Evolutionary conservation across 2,329 filamentous ascomycete genomes (phyloP).

Genomic region (Xylaria sp.): DNA sequence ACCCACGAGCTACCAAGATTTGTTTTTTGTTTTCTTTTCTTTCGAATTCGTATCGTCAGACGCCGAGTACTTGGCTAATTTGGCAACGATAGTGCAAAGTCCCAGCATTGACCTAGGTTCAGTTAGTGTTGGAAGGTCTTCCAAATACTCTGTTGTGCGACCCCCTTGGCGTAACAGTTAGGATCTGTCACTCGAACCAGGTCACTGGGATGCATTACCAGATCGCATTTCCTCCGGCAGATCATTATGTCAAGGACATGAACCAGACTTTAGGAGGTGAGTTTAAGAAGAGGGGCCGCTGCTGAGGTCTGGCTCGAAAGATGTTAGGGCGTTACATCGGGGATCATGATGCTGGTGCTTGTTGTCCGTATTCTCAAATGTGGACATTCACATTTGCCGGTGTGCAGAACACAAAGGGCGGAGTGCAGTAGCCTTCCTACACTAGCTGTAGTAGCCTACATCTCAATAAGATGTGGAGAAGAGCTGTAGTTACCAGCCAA

Average conservation of each 20-base stretch:
- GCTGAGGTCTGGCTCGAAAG: conserved; percentile 24
- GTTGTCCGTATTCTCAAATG: conserved; percentile 4
- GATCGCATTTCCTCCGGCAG: conserved; percentile 32
- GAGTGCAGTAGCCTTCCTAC: conserved; percentile 22
- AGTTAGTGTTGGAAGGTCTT: conserved; percentile 20
- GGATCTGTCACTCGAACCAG: conserved; percentile 29
- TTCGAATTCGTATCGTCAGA: conserved; percentile 2
- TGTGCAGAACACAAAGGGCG: conserved; percentile 2
- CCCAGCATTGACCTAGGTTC: background rate
- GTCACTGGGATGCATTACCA: conserved; percentile 31
- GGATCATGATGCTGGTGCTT: conserved; percentile 22
- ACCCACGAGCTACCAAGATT: background rate
- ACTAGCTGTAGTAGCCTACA: conserved; percentile 2
- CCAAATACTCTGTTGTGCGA: conserved; percentile 29
- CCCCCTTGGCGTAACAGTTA: conserved; percentile 17
- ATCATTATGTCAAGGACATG: conserved; percentile 29
- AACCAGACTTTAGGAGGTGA: conserved; percentile 7
- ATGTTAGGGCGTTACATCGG: conserved; percentile 26
- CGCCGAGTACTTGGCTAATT: conserved; percentile 31
- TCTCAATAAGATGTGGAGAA: conserved; percentile 11
- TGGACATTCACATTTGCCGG: conserved; percentile 10
- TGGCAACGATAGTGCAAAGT: conserved; percentile 3
- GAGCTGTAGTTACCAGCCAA: background rate
- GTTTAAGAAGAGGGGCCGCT: conserved; percentile 20
- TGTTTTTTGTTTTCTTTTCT: background rate